Percentiles rank a stretch among this genome's conserved stretches.
Conservation (phyloP, 371 early-diverging fungal genomes). For the Syncephalastrum sp. region DNA sequence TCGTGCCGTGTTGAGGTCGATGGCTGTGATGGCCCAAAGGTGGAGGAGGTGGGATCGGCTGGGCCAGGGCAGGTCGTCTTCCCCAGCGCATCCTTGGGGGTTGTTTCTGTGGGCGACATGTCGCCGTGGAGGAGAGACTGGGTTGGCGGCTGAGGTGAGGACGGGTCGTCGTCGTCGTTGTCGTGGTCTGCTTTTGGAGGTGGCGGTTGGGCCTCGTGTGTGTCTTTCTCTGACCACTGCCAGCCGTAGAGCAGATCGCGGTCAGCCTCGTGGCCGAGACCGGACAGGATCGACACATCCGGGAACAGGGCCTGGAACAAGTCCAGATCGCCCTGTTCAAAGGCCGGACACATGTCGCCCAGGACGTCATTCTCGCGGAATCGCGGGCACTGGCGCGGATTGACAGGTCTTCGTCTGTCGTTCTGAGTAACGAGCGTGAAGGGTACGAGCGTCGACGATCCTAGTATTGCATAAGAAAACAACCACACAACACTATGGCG, state of each 20-base stretch:
- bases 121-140: too few species aligned
- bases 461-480: too few species aligned
- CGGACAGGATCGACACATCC: conserved; percentile 17
- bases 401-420: background rate
- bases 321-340: conserved; percentile 19
- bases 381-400: conserved; percentile 21
- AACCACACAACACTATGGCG: too few species aligned
- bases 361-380: conserved; percentile 21
- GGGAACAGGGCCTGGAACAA: conserved; percentile 19
- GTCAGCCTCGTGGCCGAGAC: conserved; percentile 13
- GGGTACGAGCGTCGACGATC: background rate
- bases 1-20: too few species aligned
- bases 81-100: too few species aligned
- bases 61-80: too few species aligned
- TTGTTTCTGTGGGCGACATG: too few species aligned
- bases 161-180: too few species aligned
- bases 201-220: background rate
- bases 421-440: background rate
- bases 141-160: too few species aligned
- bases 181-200: background rate
- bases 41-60: too few species aligned
- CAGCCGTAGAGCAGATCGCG: conserved; percentile 4
- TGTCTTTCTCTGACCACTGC: conserved; percentile 2
- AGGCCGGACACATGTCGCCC: conserved; percentile 24
- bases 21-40: too few species aligned